Percentiles rank a stretch among this genome's conserved stretches.
These are phyloP conservation scores for Closterium sp. DNA, from an alignment of 139 green algal genomes.

Conservation along the genomic window DNA sequence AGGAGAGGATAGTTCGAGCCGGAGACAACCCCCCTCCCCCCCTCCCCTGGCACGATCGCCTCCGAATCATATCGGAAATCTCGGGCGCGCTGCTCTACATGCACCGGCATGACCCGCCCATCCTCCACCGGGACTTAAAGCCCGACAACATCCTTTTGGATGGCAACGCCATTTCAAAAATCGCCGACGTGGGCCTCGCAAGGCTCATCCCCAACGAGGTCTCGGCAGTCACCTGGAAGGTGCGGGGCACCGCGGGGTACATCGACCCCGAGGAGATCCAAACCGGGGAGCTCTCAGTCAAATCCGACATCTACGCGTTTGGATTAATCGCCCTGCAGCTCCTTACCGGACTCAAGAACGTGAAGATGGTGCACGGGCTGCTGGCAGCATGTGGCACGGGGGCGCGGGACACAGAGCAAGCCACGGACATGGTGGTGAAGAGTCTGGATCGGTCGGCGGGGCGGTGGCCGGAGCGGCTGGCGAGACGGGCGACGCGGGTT, in stretches of 20 bases:
- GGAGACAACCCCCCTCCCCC: constrained; percentile 15
- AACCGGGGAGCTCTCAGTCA: not conserved
- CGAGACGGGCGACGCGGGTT: not conserved
- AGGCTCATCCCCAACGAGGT: constrained; percentile 21
- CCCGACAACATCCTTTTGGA: constrained; percentile 39
- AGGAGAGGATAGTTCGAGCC: constrained; percentile 45
- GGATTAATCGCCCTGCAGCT: constrained; percentile 40
- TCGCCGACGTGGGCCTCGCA: constrained; percentile 29
- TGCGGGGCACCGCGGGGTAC: constrained; percentile 33
- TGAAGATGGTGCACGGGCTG: constrained; percentile 10
- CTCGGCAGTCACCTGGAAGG: constrained; percentile 7
- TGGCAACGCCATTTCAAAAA: constrained; percentile 20
- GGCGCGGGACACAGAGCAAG: not conserved
- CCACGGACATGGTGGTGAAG: constrained; percentile 12
- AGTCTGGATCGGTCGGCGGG: constrained; percentile 9
- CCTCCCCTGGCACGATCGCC: constrained; percentile 17
- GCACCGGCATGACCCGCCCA: constrained; percentile 10
- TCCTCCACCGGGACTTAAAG: constrained; percentile 34
- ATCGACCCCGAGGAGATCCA: constrained; percentile 42
- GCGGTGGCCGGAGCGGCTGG: not conserved
- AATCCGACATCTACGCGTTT: constrained; percentile 41
- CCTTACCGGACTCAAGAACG: constrained; percentile 6
- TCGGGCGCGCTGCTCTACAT: constrained; percentile 28
- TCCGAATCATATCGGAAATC: constrained; percentile 39
- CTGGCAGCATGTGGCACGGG: not conserved